phyloP scores from a whole-genome alignment of 306 rosid species.

The Pyrus pyrifolia region DNA sequence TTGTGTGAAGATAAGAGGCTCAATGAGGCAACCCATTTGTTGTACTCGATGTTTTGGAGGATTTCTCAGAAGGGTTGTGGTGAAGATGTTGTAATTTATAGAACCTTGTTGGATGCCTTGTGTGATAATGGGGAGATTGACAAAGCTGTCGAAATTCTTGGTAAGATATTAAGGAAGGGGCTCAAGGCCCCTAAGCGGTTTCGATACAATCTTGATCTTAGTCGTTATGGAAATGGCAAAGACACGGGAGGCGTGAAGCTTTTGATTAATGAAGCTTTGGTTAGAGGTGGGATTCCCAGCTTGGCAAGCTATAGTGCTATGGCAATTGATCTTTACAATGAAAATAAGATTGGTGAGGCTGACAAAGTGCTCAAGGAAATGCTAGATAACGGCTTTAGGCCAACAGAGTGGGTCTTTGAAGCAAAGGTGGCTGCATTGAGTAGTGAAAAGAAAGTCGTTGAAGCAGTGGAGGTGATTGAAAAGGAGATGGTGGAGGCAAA shows the following conservation, averaged over 20 bases:
- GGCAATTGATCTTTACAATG: constrained; percentile 34
- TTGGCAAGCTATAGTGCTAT: constrained; percentile 30
- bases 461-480: constrained; percentile 34
- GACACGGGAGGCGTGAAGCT: constrained; percentile 10
- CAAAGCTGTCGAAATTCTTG: constrained; percentile 33
- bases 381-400: constrained; percentile 25
- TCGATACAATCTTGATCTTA: constrained; percentile 15
- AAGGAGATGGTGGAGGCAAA: constrained; percentile 22
- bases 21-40: constrained; percentile 33
- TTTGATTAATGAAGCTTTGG: constrained; percentile 26
- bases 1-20: constrained; percentile 34
- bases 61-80: constrained; percentile 43
- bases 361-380: constrained; percentile 19
- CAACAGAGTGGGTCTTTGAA: constrained; percentile 27
- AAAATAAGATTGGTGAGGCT: constrained; percentile 20
- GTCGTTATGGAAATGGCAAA: background rate
- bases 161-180: constrained; percentile 40
- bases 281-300: constrained; percentile 37
- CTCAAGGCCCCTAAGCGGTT: constrained; percentile 27
- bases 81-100: constrained; percentile 32
- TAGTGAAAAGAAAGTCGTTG: constrained; percentile 22
- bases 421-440: constrained; percentile 27
- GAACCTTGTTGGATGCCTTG: constrained; percentile 30
- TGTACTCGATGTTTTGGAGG: constrained; percentile 49
- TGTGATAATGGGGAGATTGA: constrained; percentile 30